Conservation (phyloP, 768 basidiomycete species). For the Termitomyces sp. region DNA sequence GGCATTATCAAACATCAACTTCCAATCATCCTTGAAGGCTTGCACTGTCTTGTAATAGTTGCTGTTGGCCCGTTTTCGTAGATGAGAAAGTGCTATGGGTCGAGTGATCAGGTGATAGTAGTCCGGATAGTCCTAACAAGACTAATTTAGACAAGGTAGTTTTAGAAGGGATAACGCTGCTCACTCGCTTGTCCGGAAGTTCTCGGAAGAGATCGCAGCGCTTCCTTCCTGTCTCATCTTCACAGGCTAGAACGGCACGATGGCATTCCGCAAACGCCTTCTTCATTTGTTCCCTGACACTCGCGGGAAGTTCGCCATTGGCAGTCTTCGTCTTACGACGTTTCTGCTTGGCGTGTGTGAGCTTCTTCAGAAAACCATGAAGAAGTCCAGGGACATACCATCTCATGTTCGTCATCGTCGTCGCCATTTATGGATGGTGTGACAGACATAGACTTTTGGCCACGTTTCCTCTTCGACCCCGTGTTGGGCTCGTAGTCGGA, state of each 20-base stretch:
- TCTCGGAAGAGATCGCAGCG: constrained; percentile 87
- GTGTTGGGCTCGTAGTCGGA: constrained; percentile 45
- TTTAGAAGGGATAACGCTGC: constrained; percentile 14
- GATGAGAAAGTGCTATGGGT: constrained; percentile 85
- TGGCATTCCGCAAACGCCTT: constrained; percentile 76
- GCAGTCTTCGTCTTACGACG: constrained; percentile 70
- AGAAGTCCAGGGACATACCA: background rate
- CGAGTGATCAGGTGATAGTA: constrained; percentile 87
- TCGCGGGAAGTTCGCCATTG: constrained; percentile 50
- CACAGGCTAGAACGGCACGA: constrained; percentile 67
- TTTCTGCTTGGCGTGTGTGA: constrained; percentile 47
- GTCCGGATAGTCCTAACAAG: constrained; percentile 75
- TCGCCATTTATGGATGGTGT: constrained; percentile 77
- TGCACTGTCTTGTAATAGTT: constrained; percentile 72
- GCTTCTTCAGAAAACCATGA: background rate
- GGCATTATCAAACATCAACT: constrained; percentile 92
- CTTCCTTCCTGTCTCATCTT: constrained; percentile 70
- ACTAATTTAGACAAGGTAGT: constrained; percentile 12
- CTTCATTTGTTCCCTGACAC: constrained; percentile 74
- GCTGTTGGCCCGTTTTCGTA: constrained; percentile 71
- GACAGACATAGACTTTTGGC: constrained; percentile 67
- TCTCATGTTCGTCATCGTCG: constrained; percentile 48
- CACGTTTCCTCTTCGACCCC: constrained; percentile 75
- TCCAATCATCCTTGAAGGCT: constrained; percentile 75
- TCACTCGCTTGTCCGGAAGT: constrained; percentile 73